Conservation (phyloP, 2,329 filamentous ascomycete genomes). For the Aspergillus neotritici region DNA sequence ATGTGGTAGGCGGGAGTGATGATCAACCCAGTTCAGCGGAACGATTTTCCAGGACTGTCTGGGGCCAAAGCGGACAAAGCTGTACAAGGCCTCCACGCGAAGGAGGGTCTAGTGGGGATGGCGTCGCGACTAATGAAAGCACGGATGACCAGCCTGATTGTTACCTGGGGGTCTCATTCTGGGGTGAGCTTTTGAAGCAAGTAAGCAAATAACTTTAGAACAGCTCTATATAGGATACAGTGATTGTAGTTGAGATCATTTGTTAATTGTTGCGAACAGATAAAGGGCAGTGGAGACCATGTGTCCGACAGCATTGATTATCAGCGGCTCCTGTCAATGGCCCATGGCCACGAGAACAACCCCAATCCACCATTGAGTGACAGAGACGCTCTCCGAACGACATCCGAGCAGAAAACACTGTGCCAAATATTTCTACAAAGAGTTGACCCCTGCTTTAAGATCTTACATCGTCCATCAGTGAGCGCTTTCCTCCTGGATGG, state of each 20-base stretch:
- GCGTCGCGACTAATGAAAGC: too few species aligned
- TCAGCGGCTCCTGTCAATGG: conserved; percentile 8
- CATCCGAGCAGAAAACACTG: conserved; percentile 9
- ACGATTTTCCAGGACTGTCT: too few species aligned
- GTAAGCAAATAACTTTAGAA: conserved; percentile 8
- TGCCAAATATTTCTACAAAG: conserved; percentile 23
- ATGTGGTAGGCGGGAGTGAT: too few species aligned
- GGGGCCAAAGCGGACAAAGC: too few species aligned
- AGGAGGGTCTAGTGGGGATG: too few species aligned
- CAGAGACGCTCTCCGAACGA: not conserved
- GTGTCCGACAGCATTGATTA: conserved; percentile 1
- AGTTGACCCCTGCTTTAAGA: conserved; percentile 30
- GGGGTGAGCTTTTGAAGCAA: conserved; percentile 23
- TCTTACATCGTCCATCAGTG: conserved; percentile 27
- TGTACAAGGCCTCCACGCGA: too few species aligned
- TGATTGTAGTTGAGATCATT: too few species aligned
- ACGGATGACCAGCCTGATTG: not conserved
- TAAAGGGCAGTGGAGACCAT: too few species aligned
- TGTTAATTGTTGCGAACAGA: conserved; percentile 2
- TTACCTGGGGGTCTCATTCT: conserved; percentile 13
- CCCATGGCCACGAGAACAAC: conserved; percentile 13
- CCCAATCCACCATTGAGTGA: conserved; percentile 7
- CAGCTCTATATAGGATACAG: not conserved
- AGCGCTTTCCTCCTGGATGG: conserved; percentile 20
- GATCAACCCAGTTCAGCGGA: too few species aligned